These are phyloP conservation scores for Podaxis sp. DNA, from an alignment of 768 basidiomycete genomes.

Conservation along the genomic window DNA sequence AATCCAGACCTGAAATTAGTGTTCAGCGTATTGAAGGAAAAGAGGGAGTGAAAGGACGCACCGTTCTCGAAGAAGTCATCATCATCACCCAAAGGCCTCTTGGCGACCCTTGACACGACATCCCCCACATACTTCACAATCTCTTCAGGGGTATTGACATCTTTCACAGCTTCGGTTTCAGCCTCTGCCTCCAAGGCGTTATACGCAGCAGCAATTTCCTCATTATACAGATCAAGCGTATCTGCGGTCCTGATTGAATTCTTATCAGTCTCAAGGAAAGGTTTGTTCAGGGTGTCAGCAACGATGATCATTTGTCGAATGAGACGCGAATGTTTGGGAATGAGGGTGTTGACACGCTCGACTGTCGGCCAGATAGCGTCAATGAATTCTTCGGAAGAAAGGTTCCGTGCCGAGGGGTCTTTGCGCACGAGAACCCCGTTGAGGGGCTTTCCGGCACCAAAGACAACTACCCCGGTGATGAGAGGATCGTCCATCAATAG, in stretches of 20 bases:
- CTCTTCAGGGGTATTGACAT: conserved; percentile 10
- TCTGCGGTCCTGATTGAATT: conserved; percentile 21
- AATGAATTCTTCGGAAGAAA: conserved; percentile 14
- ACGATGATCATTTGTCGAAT: conserved; percentile 24
- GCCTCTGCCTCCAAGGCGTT: conserved; percentile 13
- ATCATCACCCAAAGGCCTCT: conserved; percentile 3
- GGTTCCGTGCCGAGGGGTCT: not conserved
- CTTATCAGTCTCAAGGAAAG: conserved; percentile 25
- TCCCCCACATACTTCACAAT: conserved; percentile 6
- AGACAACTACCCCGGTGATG: conserved; percentile 21
- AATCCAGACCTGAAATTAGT: conserved; percentile 11
- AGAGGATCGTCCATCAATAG: conserved; percentile 19
- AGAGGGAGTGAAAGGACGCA: not conserved
- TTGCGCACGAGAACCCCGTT: conserved; percentile 24
- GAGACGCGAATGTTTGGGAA: conserved; percentile 27
- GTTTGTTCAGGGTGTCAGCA: conserved; percentile 16
- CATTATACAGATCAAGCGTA: conserved; percentile 20
- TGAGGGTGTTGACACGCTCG: conserved; percentile 21
- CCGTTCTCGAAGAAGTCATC: conserved; percentile 15
- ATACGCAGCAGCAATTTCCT: conserved; percentile 26
- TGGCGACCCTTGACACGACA: not conserved
- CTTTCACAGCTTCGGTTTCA: not conserved
- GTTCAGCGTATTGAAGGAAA: not conserved
- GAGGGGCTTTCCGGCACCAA: conserved; percentile 22
- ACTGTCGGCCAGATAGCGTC: conserved; percentile 22